A percentile compares a stretch with the other conserved stretches of the same genome.
These are phyloP conservation scores for Pisolithus orientalis DNA, from an alignment of 768 basidiomycete species.

Conservation along the genomic window DNA sequence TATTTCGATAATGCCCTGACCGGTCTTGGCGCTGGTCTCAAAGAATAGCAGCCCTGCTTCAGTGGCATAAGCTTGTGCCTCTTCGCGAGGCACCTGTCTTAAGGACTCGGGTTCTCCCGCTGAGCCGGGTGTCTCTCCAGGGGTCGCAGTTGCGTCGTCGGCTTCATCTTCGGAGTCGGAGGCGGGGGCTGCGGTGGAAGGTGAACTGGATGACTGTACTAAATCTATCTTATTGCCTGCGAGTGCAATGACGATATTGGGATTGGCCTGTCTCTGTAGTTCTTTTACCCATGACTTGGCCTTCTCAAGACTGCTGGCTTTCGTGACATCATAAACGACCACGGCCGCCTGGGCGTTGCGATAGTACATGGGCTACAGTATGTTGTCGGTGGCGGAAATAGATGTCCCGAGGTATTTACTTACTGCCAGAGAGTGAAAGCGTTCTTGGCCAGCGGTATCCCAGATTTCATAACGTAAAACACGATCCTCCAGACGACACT, in stretches of 20 bases:
- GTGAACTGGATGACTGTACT: slow-evolving; percentile 58
- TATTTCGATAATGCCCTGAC: slow-evolving; percentile 90
- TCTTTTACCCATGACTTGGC: slow-evolving; percentile 99
- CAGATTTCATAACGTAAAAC: slow-evolving; percentile 94
- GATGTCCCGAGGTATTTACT: slow-evolving; percentile 27
- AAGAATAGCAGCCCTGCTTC: slow-evolving; percentile 95
- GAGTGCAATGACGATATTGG: slow-evolving; percentile 97
- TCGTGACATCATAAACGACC: slow-evolving; percentile 97
- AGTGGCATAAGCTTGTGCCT: slow-evolving; percentile 93
- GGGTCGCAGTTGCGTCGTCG: slow-evolving; percentile 87
- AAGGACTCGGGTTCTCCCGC: slow-evolving; percentile 61
- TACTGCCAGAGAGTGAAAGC: slow-evolving; percentile 95
- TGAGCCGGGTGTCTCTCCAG: slow-evolving; percentile 58
- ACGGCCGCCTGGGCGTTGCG: slow-evolving; percentile 97
- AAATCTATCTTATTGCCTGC: slow-evolving; percentile 97
- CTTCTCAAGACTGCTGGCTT: slow-evolving; percentile 92
- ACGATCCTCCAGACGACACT: slow-evolving; percentile 91
- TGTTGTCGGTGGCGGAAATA: slow-evolving; percentile 4
- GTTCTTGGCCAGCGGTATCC: slow-evolving; percentile 94
- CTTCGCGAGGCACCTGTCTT: slow-evolving; percentile 88
- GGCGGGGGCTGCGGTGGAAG: slow-evolving; percentile 39
- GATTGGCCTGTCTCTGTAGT: slow-evolving; percentile 96
- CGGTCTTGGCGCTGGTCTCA: slow-evolving; percentile 96
- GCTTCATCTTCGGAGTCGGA: slow-evolving; percentile 83
- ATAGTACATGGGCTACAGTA: slow-evolving; percentile 89